Base-by-base conservation (phyloP, 805 yeast genomes). In the Zygotorulaspora florentina region DNA sequence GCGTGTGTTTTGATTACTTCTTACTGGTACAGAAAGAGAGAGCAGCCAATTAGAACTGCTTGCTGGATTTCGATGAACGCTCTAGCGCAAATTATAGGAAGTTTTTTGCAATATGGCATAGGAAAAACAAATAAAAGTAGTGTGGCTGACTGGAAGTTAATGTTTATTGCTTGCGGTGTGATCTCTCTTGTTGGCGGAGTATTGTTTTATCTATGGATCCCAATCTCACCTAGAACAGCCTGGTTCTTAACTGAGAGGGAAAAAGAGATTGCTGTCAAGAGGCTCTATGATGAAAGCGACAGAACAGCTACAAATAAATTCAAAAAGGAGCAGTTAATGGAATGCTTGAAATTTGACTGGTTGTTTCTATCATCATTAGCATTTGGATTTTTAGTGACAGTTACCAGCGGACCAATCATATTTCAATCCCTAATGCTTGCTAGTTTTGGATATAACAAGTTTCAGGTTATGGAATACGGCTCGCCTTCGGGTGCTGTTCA, bases 151-250 rank as follows among this genome's bases (percentile, higher is more conserved):
- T 81, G 85, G 85, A 75, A 72, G 55, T 52, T 73, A 11, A 56
- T 77, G 3, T 81, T 70, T 54, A 62, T 81, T 35, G 67, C 78
- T 20, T 66, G 73, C 26, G 87, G 87, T 8, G 57, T 66, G 11
- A 65, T 79, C 41, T 77, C 85, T 2, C 56, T 76, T 8, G 52
- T 68, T 8, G 52, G 74, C 17, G 81, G 80, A 8, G 33, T 72
- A 10, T 28, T 70, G 2, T 60, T 73, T 39, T 46, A 58, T 16
- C 37, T 74, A 37, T 73, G 71, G 48, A 47, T 80, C 31, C 81
- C 81, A 7, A 74, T 72, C 48, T 47, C 57, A 11, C 81, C 82
- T 30, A 62, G 56, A 12, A 52, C 57, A 18, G 71, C 73, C 1
- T 68, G 70, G 69, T 62, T 64, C 29, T 59, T 63, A 46, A 62